phyloP scores from a whole-genome alignment of 2,329 filamentous ascomycete species.

The Beauveria pseudobassiana region DNA sequence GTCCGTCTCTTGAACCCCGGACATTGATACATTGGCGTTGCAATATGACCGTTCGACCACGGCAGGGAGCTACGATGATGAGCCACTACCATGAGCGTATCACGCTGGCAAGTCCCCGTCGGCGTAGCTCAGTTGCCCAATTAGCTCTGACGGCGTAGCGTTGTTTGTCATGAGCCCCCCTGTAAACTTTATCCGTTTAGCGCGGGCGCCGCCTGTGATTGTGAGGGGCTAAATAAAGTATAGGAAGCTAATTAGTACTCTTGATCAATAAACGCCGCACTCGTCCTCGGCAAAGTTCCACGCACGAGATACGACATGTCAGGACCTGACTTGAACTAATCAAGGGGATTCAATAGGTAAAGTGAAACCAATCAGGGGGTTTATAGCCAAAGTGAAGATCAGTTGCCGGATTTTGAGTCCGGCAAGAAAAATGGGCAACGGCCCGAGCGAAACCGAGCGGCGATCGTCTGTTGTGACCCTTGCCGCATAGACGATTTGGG shows the following conservation, averaged over 20 bases:
- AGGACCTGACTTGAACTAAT: too few relatives aligned
- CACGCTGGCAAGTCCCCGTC: background rate
- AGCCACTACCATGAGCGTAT: background rate
- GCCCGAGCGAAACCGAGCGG: background rate
- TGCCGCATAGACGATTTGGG: slow-evolving; percentile 6
- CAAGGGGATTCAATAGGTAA: too few relatives aligned
- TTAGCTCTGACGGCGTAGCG: too few relatives aligned
- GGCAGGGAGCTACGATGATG: background rate
- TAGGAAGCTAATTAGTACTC: too few relatives aligned
- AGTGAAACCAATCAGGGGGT: too few relatives aligned
- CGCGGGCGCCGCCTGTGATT: too few relatives aligned
- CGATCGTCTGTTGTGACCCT: slow-evolving; percentile 6
- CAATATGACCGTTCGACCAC: background rate
- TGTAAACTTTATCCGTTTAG: slow-evolving; percentile 3
- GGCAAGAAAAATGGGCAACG: background rate
- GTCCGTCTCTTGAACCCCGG: background rate
- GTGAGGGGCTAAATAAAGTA: background rate
- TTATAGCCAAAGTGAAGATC: too few relatives aligned
- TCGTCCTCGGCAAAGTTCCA: too few relatives aligned
- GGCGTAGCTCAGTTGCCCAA: background rate
- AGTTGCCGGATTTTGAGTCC: too few relatives aligned
- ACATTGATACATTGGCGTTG: background rate
- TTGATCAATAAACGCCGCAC: too few relatives aligned
- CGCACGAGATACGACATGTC: too few relatives aligned
- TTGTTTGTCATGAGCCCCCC: background rate